Evolutionary conservation across 176 grass and related monocot genomes (phyloP).

Genomic region (Paspalum vaginatum): DNA sequence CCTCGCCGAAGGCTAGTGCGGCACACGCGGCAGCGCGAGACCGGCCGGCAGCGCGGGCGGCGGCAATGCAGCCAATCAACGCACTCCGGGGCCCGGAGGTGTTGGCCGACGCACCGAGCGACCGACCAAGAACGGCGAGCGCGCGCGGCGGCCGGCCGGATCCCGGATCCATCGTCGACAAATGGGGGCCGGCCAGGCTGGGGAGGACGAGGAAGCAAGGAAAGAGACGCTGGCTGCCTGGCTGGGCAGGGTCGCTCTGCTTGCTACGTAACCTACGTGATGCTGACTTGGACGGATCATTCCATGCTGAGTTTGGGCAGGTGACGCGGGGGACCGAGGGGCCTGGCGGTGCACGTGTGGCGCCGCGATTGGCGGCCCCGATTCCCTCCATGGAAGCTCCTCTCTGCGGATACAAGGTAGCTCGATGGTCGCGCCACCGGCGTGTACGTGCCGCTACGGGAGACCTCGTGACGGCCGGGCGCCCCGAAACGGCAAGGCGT

Average conservation of each 20-base stretch:
- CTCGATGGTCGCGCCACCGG: neutral
- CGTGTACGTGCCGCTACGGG: neutral
- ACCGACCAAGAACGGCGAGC: neutral
- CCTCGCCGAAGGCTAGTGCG: neutral
- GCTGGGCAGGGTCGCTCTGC: no score
- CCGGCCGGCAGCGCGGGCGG: neutral
- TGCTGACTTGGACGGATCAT: neutral
- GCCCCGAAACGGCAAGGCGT: constrained; percentile 18
- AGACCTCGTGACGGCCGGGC: neutral
- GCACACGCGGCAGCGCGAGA: neutral
- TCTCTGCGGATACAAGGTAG: no score
- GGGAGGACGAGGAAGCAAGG: no score
- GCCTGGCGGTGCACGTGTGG: neutral
- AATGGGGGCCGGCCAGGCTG: neutral
- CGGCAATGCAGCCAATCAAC: neutral
- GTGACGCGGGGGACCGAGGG: neutral
- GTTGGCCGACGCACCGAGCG: neutral
- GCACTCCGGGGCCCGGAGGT: no score
- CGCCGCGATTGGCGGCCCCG: neutral
- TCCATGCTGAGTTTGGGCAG: neutral
- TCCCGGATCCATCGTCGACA: neutral
- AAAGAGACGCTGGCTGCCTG: no score
- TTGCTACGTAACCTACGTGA: neutral
- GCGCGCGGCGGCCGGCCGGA: neutral
- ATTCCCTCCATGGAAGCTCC: no score